A percentile compares a stretch with the other conserved stretches of the same genome.
phyloP scores from a whole-genome alignment of 352 stramenopile genomes.

The Phytophthora uliginosa region DNA sequence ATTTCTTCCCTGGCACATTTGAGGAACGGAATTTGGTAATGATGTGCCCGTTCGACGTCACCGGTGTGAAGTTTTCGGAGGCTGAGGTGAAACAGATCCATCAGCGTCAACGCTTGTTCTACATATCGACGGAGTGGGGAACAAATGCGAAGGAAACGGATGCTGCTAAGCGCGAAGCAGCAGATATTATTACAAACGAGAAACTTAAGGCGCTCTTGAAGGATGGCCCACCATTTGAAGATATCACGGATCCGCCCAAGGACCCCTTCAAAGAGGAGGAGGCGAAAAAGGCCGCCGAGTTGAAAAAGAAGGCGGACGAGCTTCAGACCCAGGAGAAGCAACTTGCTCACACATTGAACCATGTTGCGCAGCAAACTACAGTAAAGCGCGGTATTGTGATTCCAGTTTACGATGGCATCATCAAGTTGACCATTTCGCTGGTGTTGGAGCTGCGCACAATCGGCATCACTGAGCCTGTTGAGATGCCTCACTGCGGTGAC shows the following conservation, averaged over 20 bases:
- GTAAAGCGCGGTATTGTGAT: constrained; percentile 61
- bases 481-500: constrained; percentile 66
- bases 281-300: constrained; percentile 19
- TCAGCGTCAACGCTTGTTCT: constrained; percentile 45
- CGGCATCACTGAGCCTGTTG: constrained; percentile 52
- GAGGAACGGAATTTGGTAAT: constrained; percentile 41
- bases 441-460: constrained; percentile 54
- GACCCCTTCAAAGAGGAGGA: constrained; percentile 25
- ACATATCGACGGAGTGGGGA: constrained; percentile 38
- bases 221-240: constrained; percentile 21
- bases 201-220: constrained; percentile 28
- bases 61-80: constrained; percentile 36
- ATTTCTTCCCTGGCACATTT: constrained; percentile 55
- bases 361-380: constrained; percentile 33
- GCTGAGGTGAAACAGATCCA: constrained; percentile 44
- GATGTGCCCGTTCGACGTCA: constrained; percentile 56
- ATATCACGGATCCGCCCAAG: constrained; percentile 29
- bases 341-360: constrained; percentile 42
- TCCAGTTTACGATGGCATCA: constrained; percentile 57
- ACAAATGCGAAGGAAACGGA: constrained; percentile 25
- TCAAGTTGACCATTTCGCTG: constrained; percentile 54
- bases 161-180: constrained; percentile 23
- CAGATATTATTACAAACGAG: constrained; percentile 34
- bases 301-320: constrained; percentile 26
- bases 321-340: constrained; percentile 37